Percentiles rank a stretch among this genome's conserved stretches.
Evolutionary conservation across 2,329 filamentous ascomycete genomes (phyloP).

Genomic region (Rutstroemia sp.): DNA sequence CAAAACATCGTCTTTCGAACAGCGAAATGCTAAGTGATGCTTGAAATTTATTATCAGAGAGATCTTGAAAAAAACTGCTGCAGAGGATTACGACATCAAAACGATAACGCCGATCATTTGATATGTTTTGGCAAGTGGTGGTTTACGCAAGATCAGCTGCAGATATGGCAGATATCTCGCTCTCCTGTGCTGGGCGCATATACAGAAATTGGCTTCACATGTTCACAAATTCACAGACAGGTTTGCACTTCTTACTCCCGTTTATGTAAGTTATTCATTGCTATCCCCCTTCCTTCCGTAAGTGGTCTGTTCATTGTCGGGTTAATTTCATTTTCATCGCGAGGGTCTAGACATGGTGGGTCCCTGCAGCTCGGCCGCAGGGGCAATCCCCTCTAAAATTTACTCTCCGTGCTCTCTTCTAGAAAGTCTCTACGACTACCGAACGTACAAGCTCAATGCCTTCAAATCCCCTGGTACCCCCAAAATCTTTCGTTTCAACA

Average conservation of each 20-base stretch:
- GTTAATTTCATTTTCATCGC: conserved; percentile 4
- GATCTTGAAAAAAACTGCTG: not conserved
- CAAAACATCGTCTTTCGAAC: not conserved
- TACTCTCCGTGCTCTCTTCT: not conserved
- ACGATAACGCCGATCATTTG: not conserved
- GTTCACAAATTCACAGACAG: too few relatives aligned
- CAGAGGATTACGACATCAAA: not conserved
- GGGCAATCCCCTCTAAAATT: conserved; percentile 10
- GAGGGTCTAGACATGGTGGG: not conserved
- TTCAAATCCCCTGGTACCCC: not conserved
- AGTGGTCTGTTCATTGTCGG: not conserved
- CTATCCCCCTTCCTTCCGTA: not conserved
- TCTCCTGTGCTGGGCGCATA: not conserved
- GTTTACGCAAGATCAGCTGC: too few relatives aligned
- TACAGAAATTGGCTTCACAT: not conserved
- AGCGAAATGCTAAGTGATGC: too few relatives aligned
- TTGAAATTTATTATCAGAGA: too few relatives aligned
- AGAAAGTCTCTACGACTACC: not conserved
- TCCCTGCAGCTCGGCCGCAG: conserved; percentile 6
- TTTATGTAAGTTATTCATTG: not conserved
- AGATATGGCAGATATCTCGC: not conserved
- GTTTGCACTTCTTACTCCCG: too few relatives aligned
- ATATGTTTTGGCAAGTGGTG: not conserved
- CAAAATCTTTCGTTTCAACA: not conserved
- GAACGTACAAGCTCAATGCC: conserved; percentile 4